Base-by-base conservation (phyloP, 148 eudicot species). In the Cornus kousa region DNA sequence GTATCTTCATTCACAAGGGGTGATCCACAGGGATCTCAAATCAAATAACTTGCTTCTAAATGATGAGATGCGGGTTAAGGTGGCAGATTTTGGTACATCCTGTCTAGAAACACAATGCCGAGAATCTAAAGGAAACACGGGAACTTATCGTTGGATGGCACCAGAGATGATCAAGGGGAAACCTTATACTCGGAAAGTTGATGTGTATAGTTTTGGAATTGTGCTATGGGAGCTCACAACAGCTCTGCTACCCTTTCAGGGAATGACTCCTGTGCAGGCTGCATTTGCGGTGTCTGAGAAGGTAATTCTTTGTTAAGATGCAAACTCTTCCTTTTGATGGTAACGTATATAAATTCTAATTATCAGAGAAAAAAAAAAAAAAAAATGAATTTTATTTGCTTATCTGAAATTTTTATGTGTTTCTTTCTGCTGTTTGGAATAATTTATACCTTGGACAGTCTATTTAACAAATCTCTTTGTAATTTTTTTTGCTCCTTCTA, bases 231-330 rank as follows among this genome's bases (percentile, higher is more conserved):
- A 95, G 83, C 97, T 95, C 57, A 93, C 97, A 39, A 95, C 98
- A 53, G 93, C 96, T 78, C 85, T 95, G 91, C 93, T 95, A 75
- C 98, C 98, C 22, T 95, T 95, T 72, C 97, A 95, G 83, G 98
- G 98, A 74, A 95, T 95, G 98, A 95, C 98, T 78, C 98, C 98
- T 39, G 97, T 95, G 13, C 98, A 95, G 77, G 98, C 98, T 85
- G 97, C 98, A 43, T 95, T 95, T 76, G 98, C 98, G 8, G 97
- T 93, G 43, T 89, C 98, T 40, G 97, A 93, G 39, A 96, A 96
- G 98, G 99, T 95, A 74, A 74, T 83, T 48, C 16, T 67, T 24
- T 14, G 23, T 62, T 75, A 19, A 75, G 17, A 20, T 20, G 53
- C n/a, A 35, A 39, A 23, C 4, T n/a, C 12, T 40, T 40, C 2